Conservation (phyloP, 441 rosid species). For the Corymbia citriodora region DNA sequence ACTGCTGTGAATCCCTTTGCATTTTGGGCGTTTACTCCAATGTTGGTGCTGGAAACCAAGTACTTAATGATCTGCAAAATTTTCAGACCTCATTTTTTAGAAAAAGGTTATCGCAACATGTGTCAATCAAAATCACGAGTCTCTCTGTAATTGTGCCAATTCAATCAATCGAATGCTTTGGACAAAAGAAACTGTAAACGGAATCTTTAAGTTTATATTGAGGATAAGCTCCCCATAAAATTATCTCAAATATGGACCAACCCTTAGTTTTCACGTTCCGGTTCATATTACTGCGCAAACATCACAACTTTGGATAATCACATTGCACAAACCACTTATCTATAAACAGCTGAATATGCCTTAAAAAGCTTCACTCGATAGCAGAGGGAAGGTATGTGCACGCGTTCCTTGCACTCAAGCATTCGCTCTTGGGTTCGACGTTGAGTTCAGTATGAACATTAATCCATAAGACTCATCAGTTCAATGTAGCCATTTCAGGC, state of each 20-base stretch:
- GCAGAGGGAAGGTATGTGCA: background rate
- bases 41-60: background rate
- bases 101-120: background rate
- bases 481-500: background rate
- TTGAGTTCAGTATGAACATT: background rate
- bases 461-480: background rate
- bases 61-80: slow-evolving; percentile 1
- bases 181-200: background rate
- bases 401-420: background rate
- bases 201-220: background rate
- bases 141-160: background rate
- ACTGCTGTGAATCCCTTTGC: slow-evolving; percentile 1
- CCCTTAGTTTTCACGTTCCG: background rate
- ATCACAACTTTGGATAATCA: background rate
- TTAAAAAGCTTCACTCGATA: background rate
- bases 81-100: background rate
- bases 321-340: background rate
- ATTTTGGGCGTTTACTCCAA: background rate
- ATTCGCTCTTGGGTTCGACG: background rate
- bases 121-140: background rate
- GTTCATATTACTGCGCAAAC: background rate
- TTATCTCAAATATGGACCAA: background rate
- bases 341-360: background rate
- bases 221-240: background rate
- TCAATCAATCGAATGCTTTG: background rate